Evolutionary conservation across 192 early-diverging fungal genomes (phyloP).

Genomic region (Rhizophagus clarus): DNA sequence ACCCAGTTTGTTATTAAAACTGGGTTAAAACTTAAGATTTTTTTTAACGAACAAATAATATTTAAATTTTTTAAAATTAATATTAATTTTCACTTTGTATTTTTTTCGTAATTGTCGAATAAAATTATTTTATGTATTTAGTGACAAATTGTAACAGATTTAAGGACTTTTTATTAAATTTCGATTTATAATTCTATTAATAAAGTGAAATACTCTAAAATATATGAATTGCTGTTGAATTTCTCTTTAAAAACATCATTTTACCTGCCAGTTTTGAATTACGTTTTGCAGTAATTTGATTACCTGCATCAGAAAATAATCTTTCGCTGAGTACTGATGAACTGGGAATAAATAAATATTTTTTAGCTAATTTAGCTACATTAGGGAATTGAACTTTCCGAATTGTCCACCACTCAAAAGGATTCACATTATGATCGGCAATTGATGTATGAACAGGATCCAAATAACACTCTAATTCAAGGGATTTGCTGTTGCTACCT

Average conservation of each 20-base stretch:
- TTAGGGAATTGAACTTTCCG: not conserved
- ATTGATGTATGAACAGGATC: not conserved
- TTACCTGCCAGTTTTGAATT: not conserved
- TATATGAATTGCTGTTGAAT: not conserved
- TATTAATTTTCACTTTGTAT: too few species aligned
- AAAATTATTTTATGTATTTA: too few species aligned
- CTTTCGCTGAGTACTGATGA: not conserved
- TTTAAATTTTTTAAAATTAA: too few species aligned
- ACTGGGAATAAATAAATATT: conserved; percentile 4
- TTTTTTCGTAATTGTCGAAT: too few species aligned
- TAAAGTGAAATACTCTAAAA: too few species aligned
- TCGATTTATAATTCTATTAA: too few species aligned
- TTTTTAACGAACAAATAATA: too few species aligned
- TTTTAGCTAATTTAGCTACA: not conserved
- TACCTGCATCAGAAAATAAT: not conserved
- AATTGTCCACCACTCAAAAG: not conserved
- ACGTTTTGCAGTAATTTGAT: conserved; percentile 5
- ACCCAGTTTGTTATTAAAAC: too few species aligned
- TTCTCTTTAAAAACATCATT: conserved; percentile 22
- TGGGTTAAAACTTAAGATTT: too few species aligned
- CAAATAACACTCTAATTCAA: not conserved
- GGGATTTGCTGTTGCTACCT: too few species aligned
- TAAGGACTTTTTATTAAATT: too few species aligned
- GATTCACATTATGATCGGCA: not conserved
- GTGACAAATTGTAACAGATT: not conserved